phyloP scores from a whole-genome alignment of 495 filamentous ascomycete species.

The Letharia lupina region DNA sequence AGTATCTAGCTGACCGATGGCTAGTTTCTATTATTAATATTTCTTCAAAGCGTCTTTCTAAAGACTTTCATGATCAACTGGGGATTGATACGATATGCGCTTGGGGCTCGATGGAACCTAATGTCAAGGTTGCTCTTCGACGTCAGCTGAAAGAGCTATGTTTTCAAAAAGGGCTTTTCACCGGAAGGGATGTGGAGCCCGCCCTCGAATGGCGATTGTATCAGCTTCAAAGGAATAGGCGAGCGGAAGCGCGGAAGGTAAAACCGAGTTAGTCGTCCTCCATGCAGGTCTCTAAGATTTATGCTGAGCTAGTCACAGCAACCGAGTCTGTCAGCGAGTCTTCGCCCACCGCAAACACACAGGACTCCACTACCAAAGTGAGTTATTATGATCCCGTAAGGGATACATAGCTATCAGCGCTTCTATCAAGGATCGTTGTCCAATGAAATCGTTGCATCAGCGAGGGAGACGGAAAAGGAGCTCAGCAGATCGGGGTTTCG shows the following conservation, averaged over 20 bases:
- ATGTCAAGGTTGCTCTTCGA: background rate
- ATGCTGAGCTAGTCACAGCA: too few relatives aligned
- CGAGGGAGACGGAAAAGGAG: too few relatives aligned
- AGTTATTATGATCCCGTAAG: too few relatives aligned
- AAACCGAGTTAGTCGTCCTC: too few relatives aligned
- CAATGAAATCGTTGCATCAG: too few relatives aligned
- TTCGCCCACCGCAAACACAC: too few relatives aligned
- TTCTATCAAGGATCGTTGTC: too few relatives aligned
- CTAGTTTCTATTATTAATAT: background rate
- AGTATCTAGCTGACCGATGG: background rate
- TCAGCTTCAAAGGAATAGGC: slow-evolving; percentile 4
- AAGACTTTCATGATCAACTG: slow-evolving; percentile 4
- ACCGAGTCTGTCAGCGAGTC: too few relatives aligned
- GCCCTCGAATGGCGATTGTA: slow-evolving; percentile 5
- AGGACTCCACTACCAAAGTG: too few relatives aligned
- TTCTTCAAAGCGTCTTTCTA: slow-evolving; percentile 4
- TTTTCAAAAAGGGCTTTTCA: background rate
- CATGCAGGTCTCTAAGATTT: too few relatives aligned
- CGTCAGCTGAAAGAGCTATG: background rate
- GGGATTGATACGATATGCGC: background rate
- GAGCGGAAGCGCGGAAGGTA: background rate
- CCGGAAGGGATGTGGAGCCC: background rate
- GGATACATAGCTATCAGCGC: too few relatives aligned
- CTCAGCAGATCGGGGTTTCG: too few relatives aligned
- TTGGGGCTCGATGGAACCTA: background rate